Percentiles rank a stretch among this genome's conserved stretches.
Conservation (phyloP, 257 asterid genomes). For the Fraxinus pennsylvanica region DNA sequence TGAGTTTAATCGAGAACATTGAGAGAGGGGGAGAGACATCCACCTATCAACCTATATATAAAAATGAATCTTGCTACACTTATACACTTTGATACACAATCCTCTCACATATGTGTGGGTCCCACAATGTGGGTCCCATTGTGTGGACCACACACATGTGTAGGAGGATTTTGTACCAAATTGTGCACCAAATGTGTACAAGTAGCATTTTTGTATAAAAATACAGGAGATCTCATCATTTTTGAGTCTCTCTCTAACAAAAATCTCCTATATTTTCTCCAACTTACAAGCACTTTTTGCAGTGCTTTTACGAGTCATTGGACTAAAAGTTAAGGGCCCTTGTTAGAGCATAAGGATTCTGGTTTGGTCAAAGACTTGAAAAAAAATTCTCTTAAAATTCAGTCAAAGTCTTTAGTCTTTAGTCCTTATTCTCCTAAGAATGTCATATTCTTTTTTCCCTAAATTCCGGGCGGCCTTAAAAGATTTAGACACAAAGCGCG, state of each 20-base stretch:
- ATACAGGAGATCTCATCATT: neutral
- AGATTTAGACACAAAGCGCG: conserved; percentile 47
- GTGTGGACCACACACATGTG: too few relatives aligned
- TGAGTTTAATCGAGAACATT: too few relatives aligned
- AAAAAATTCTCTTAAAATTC: neutral
- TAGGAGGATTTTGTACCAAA: too few relatives aligned
- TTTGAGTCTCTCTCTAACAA: neutral
- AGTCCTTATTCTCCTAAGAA: conserved; percentile 26
- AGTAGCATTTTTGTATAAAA: too few relatives aligned
- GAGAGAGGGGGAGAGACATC: too few relatives aligned
- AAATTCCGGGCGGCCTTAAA: conserved; percentile 73
- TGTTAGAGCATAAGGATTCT: neutral
- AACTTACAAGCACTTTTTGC: neutral
- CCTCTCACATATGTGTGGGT: too few relatives aligned
- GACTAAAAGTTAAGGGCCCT: neutral
- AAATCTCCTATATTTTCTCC: neutral
- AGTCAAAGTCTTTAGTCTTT: conserved; percentile 29
- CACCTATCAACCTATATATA: too few relatives aligned
- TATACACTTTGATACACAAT: too few relatives aligned
- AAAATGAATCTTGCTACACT: too few relatives aligned
- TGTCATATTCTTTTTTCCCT: conserved; percentile 43
- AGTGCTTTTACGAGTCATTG: neutral
- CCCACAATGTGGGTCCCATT: too few relatives aligned
- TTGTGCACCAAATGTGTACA: too few relatives aligned
- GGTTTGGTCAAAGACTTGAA: conserved; percentile 4